These are phyloP conservation scores for Dactylellina parvicollis DNA, from an alignment of 2,329 filamentous ascomycete species.

Conservation along the genomic window DNA sequence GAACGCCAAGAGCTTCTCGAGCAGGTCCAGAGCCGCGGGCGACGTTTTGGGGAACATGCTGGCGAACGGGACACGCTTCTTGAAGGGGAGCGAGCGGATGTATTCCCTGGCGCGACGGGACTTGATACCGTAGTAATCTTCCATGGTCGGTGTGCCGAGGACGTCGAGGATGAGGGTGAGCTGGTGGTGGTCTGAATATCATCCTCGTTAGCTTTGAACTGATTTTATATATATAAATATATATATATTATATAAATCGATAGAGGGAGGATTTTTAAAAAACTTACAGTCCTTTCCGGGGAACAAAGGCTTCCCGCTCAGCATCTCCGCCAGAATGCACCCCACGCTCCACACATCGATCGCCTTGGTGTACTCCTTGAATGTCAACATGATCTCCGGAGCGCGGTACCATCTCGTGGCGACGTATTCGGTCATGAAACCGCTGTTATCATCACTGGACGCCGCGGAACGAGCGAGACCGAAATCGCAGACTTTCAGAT, in stretches of 20 bases:
- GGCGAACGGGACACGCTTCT: constrained; percentile 99
- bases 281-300: constrained; percentile 95
- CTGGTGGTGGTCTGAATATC: constrained; percentile 86
- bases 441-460: constrained; percentile 98
- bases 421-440: constrained; percentile 99
- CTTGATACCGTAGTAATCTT: constrained; percentile 99
- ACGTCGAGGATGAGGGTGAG: constrained; percentile 96
- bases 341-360: constrained; percentile 99
- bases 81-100: constrained; percentile 96
- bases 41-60: constrained; percentile 99
- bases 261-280: background rate
- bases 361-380: constrained; percentile 99
- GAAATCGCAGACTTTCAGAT: constrained; percentile 98
- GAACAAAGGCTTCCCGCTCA: constrained; percentile 97
- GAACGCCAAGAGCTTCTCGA: constrained; percentile 96
- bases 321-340: constrained; percentile 97
- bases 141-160: constrained; percentile 97
- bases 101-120: constrained; percentile 96
- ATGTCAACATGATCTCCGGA: constrained; percentile 99
- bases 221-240: too few species aligned
- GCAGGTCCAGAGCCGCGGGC: constrained; percentile 89
- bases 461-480: constrained; percentile 94
- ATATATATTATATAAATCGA: constrained; percentile 1
- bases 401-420: constrained; percentile 99
- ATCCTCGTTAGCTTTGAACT: constrained; percentile 25